phyloP scores from a whole-genome alignment of 306 rosid genomes.

The Cucurbita argyrosperma region DNA sequence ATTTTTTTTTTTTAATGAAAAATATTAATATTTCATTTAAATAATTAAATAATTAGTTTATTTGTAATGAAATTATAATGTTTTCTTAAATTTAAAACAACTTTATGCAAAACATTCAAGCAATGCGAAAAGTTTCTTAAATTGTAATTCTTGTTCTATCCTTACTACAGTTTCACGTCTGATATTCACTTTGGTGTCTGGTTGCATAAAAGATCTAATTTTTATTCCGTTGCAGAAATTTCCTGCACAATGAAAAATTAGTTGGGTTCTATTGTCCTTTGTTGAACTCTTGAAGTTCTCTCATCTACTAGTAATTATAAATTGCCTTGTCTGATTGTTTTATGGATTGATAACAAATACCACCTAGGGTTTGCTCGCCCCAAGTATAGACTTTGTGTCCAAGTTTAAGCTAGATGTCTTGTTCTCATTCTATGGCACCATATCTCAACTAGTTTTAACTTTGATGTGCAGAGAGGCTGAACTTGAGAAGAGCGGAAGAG shows the following conservation, averaged over 20 bases:
- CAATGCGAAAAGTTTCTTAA: not conserved
- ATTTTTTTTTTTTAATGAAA: too few relatives aligned
- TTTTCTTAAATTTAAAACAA: not conserved
- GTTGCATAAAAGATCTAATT: not conserved
- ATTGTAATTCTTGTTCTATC: not conserved
- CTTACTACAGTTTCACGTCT: not conserved
- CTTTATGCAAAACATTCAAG: not conserved
- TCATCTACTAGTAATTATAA: not conserved
- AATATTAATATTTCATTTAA: too few relatives aligned
- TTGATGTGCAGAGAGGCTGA: constrained; percentile 54
- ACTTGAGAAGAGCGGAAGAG: constrained; percentile 51
- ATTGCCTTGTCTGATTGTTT: not conserved
- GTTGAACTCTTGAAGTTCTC: not conserved
- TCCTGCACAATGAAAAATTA: not conserved
- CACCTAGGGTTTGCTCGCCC: not conserved
- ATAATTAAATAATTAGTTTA: too few relatives aligned
- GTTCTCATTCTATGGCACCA: not conserved
- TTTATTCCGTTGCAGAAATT: not conserved
- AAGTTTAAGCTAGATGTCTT: not conserved
- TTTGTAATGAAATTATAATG: not conserved
- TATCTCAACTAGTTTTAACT: constrained; percentile 7
- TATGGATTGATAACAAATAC: not conserved
- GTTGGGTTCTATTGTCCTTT: not conserved
- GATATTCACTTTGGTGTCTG: not conserved
- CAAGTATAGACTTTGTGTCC: not conserved